Evolutionary conservation across 2,329 filamentous ascomycete species (phyloP), one percentile per base, ranked within the genome.

Genomic region (Claviceps purpurea): DNA sequence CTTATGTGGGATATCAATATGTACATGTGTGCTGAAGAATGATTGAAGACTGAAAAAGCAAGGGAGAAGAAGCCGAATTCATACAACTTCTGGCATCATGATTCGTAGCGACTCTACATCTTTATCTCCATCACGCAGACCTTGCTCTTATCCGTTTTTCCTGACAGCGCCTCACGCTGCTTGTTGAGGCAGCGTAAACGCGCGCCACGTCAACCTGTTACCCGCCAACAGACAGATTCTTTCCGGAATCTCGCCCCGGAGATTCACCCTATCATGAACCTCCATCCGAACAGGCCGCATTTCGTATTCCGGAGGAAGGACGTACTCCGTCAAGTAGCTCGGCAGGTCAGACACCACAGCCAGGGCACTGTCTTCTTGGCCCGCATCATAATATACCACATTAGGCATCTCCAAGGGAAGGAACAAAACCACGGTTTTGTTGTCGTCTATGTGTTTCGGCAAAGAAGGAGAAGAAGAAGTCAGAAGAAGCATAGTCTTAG

Each of bases 211-310:
- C 20, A 70, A 66, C 50, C 69, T 65, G 54, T 78, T 75, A 24
- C 65, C 67, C 16, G 72, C 72, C 8, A 81, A 61, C 8, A 82
- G 61, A 54, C 74, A 77, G 3, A 80, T 64, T 48, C 77, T 68
- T 3, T 69, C 65, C 1, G 77, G 73, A 11, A 78, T 62, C 26
- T 72, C 68, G 2, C 74, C 75, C 43, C 73, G 66, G 20, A 69
- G 59, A 6, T 67, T 64, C 42, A 67, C 73, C 38, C 63, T 67
- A 38, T 70, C 69, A 48, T 73, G 70, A 6, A 78, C 70, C 55
- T 79, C 73, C 73, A 82, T 78, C 50, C 70, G 68, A 2, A 71
- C 62, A 0, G 76, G 76, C 11, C 58, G 61, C 49, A 62, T 53
- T 2, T 58, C 34, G 6, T 61, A 58, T 26, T 55, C 61, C 13